Base-by-base conservation (phyloP, 73 alveolate genomes). In the Breviolum minutum region DNA sequence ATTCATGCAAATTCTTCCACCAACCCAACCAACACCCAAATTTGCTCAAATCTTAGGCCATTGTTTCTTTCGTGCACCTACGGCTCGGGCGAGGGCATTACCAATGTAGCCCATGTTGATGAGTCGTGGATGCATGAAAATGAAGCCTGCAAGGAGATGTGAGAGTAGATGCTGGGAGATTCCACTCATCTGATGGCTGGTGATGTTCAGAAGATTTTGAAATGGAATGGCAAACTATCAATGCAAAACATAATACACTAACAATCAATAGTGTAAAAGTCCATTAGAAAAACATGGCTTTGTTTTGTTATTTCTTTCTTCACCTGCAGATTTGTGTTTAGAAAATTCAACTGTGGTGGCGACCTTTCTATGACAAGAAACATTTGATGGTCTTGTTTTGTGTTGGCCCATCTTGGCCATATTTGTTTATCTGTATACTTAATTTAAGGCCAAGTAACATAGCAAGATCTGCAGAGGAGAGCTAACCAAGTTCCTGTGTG, bases 71-170 rank as follows among this genome's bases (percentile, higher is more conserved):
- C 83, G 54, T 40, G 54, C 83, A 24, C 99, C 99, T 69, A 94
- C 69, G 8, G 99, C 83, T 79, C 99, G 93, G 16, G 99, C 99
- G 84, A 94, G 84, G 0, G 99, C 99, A 32, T 80, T 79, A 48
- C 99, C 99, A 20, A 80, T 29, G 74, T 94, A 94, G 84, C 99
- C 99, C 68, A 94, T 71, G 71, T 80, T 77, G 30, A 77, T 84
- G 20, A 79, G 85, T 32, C 48, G 74, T 29, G 99, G 99, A 32
- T 80, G 66, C 94, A 94, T 82, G 73, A 94, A 94, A n/a, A 94
- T 62, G 94, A 54, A 92, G 90, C 98, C 98, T 92, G 54, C 54
- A 40, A 40, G 54, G 54, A 40, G 54, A 40, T 40, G 0, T 40
- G 54, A 40, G 12, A 10, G 89, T 3, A 40, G 54, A 40, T 40